phyloP scores from a whole-genome alignment of 805 yeast species.

The Metschnikowia borealis region DNA sequence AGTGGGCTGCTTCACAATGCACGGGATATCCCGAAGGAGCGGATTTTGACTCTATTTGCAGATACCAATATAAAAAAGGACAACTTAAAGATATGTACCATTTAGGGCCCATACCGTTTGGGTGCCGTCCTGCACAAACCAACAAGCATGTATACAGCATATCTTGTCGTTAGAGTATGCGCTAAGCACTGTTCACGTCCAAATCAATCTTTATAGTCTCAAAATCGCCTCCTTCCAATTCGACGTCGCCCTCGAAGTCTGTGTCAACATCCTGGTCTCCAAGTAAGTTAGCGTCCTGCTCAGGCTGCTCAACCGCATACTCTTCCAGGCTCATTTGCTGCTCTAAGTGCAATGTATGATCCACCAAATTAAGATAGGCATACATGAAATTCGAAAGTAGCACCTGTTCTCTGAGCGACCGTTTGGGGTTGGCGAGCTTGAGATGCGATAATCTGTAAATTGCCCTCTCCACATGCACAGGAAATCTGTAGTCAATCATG shows the following conservation, averaged over 20 bases:
- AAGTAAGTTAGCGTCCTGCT: slow-evolving; percentile 13
- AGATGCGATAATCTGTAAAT: slow-evolving; percentile 88
- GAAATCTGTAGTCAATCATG: slow-evolving; percentile 83
- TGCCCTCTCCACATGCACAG: slow-evolving; percentile 94
- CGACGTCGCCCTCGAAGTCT: slow-evolving; percentile 18
- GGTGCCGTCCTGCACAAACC: neutral
- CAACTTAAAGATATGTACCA: no score
- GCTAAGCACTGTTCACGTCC: slow-evolving; percentile 12
- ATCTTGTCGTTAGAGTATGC: neutral
- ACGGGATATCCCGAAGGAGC: no score
- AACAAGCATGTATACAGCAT: neutral
- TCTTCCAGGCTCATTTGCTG: slow-evolving; percentile 46
- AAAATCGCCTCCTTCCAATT: slow-evolving; percentile 15
- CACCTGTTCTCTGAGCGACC: slow-evolving; percentile 90
- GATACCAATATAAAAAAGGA: neutral
- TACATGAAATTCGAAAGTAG: slow-evolving; percentile 94
- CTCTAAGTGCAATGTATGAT: slow-evolving; percentile 74
- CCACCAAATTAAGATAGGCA: slow-evolving; percentile 89
- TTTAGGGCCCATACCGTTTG: neutral
- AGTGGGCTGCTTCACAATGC: no score
- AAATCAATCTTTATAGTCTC: slow-evolving; percentile 17
- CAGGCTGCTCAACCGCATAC: slow-evolving; percentile 14
- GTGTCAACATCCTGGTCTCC: slow-evolving; percentile 18
- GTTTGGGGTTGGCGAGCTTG: slow-evolving; percentile 88
- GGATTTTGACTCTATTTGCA: neutral